phyloP scores from a whole-genome alignment of 2,329 filamentous ascomycete genomes.

The Karstenula rhodostoma region DNA sequence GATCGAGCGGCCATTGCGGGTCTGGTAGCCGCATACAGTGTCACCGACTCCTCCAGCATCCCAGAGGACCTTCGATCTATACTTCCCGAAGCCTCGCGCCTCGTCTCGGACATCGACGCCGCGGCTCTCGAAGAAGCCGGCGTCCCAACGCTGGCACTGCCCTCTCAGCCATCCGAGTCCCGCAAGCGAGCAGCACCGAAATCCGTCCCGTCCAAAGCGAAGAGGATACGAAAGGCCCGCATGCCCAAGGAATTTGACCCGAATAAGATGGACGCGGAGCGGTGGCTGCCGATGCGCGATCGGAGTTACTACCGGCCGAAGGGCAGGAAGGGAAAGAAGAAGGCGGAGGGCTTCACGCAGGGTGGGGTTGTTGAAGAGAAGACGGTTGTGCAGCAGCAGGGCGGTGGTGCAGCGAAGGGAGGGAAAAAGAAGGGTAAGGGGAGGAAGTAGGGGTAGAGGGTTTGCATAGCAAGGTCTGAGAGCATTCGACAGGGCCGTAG shows the following conservation, averaged over 20 bases:
- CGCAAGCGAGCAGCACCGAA: slow-evolving; percentile 52
- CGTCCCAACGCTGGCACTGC: slow-evolving; percentile 58
- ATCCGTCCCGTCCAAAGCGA: slow-evolving; percentile 60
- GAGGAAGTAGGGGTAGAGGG: slow-evolving; percentile 37
- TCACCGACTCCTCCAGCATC: slow-evolving; percentile 64
- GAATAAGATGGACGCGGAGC: slow-evolving; percentile 84
- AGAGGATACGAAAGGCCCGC: slow-evolving; percentile 66
- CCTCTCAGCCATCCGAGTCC: slow-evolving; percentile 43
- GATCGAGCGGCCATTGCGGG: slow-evolving; percentile 80
- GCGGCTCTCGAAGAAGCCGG: slow-evolving; percentile 71
- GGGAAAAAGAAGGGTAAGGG: slow-evolving; percentile 33
- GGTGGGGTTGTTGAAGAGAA: slow-evolving; percentile 80
- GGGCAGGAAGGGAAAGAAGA: slow-evolving; percentile 90
- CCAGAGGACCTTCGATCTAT: slow-evolving; percentile 61
- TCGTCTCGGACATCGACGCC: slow-evolving; percentile 69
- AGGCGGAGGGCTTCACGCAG: slow-evolving; percentile 74
- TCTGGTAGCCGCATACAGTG: slow-evolving; percentile 82
- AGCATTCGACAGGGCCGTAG: neutral
- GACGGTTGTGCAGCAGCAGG: slow-evolving; percentile 44
- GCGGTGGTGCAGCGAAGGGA: slow-evolving; percentile 38
- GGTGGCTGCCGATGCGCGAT: slow-evolving; percentile 92
- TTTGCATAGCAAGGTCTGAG: neutral
- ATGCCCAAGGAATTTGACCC: slow-evolving; percentile 79
- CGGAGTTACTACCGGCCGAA: slow-evolving; percentile 88
- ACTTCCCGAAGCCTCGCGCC: slow-evolving; percentile 68